Base-by-base conservation (phyloP, 1,139 yeast species). In the Scheffersomyces cryptocercus region DNA sequence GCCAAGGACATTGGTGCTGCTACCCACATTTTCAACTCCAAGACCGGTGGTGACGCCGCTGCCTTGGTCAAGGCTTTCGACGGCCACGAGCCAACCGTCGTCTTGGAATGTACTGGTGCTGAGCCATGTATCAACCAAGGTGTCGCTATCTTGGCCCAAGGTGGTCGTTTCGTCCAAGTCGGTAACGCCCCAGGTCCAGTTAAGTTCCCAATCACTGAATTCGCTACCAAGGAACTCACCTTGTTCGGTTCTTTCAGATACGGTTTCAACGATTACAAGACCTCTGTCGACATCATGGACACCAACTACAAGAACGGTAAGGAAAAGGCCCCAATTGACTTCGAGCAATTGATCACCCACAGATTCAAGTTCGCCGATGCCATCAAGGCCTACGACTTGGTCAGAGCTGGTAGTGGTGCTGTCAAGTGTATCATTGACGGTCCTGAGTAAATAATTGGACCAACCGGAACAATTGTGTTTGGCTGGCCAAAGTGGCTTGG, bases 161-260 rank as follows among this genome's bases (percentile, higher is more conserved):
- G 87, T 40, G 95, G 91, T 16, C 68, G 80, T 39, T 80, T 75
- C 55, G 88, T 85, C 26, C 90, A 85, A 61, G 87, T 86, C 34
- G 95, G 95, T 35, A 85, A 85, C 74, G 88, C 93, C 15, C 77
- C 77, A 39, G 84, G 82, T 38, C 71, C 76, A 46, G 81, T 85
- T 45, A 70, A 70, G 43, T 83, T 89, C 75, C 96, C 96, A 45
- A 81, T 89, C 58, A 80, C 87, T 35, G 83, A 79, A 49, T 72
- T 88, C 52, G 80, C 84, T 29, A 80, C 81, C 50, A 85, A 83
- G 60, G 96, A 89, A 62, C 65, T 87, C 55, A 73, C 77, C 0
- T 68, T 88, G 58, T 82, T 77, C 59, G 96, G 95, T 32, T 81
- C 85, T 48, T 89, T 88, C 76, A 81, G 97, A 64, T 90, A 90